phyloP scores from a whole-genome alignment of 2,329 filamentous ascomycete species.

The Colletotrichum tanaceti region DNA sequence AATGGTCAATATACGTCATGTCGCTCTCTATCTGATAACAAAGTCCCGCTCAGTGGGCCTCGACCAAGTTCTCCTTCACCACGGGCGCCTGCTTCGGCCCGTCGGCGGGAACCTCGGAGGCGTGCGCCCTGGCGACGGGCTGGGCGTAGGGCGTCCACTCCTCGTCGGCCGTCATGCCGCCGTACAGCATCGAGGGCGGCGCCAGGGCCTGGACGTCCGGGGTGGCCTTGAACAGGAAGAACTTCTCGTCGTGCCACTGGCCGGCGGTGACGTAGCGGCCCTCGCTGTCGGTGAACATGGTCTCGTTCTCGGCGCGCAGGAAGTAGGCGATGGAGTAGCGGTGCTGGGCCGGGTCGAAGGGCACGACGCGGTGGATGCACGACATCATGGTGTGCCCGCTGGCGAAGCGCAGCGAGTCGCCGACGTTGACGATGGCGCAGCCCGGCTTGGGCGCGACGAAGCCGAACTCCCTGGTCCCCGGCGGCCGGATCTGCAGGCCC shows the following conservation, averaged over 20 bases:
- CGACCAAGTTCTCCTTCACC: conserved; percentile 31
- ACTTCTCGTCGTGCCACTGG: conserved; percentile 66
- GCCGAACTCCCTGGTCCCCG: conserved; percentile 58
- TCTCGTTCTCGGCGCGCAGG: conserved; percentile 66
- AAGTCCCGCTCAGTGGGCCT: conserved; percentile 37
- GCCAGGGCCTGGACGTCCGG: conserved; percentile 56
- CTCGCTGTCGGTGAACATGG: conserved; percentile 66
- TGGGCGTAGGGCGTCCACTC: conserved; percentile 36
- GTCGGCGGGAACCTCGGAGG: conserved; percentile 7
- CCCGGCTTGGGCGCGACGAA: conserved; percentile 65
- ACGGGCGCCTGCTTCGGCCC: conserved; percentile 28
- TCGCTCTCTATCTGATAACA: neutral
- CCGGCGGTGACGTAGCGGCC: conserved; percentile 64
- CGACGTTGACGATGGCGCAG: conserved; percentile 67
- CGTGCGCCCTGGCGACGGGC: conserved; percentile 31
- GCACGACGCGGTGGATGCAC: conserved; percentile 69
- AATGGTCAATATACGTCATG: too few species aligned
- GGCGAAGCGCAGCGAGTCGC: conserved; percentile 68
- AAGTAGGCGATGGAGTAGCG: conserved; percentile 71
- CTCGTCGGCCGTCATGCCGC: conserved; percentile 55
- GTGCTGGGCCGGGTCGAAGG: conserved; percentile 54
- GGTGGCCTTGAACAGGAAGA: conserved; percentile 38
- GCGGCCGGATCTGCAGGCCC: conserved; percentile 67
- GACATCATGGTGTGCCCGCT: conserved; percentile 65
- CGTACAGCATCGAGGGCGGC: conserved; percentile 60